These are phyloP conservation scores for Sarcodon sp. DNA, from an alignment of 768 basidiomycete species.

Conservation along the genomic window DNA sequence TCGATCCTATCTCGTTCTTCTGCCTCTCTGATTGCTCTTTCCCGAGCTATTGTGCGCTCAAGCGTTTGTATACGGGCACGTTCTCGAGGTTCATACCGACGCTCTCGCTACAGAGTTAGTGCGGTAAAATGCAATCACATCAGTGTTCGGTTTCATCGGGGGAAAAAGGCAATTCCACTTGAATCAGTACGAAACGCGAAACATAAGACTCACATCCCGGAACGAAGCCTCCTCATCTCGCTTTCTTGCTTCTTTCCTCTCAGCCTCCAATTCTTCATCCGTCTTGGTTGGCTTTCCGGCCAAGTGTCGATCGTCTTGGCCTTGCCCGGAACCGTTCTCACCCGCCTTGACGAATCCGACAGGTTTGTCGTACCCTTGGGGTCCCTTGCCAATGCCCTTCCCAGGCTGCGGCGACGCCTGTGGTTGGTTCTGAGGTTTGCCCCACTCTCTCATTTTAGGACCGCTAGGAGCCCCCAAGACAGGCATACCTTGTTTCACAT, in stretches of 20 bases:
- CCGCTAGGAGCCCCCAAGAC: conserved; percentile 44
- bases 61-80: conserved; percentile 65
- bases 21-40: conserved; percentile 57
- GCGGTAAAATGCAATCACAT: conserved; percentile 1
- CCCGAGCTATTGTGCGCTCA: conserved; percentile 64
- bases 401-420: conserved; percentile 21
- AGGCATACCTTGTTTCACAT: conserved; percentile 42
- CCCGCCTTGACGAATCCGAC: conserved; percentile 74
- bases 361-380: conserved; percentile 70
- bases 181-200: background rate
- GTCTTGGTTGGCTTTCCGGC: conserved; percentile 40
- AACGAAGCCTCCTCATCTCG: conserved; percentile 79
- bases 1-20: conserved; percentile 74
- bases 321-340: conserved; percentile 21
- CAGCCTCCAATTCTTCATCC: conserved; percentile 81
- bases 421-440: conserved; percentile 34
- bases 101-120: conserved; percentile 53
- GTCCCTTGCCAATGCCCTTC: conserved; percentile 48
- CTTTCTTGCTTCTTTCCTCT: conserved; percentile 61
- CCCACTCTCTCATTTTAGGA: conserved; percentile 72
- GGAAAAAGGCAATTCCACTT: background rate
- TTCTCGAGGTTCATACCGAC: conserved; percentile 88
- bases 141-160: background rate
- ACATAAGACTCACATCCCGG: conserved; percentile 53
- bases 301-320: conserved; percentile 19